These are phyloP conservation scores for Aspergillus oerlinghausenensis DNA, from an alignment of 2,329 filamentous ascomycete species.

Conservation along the genomic window DNA sequence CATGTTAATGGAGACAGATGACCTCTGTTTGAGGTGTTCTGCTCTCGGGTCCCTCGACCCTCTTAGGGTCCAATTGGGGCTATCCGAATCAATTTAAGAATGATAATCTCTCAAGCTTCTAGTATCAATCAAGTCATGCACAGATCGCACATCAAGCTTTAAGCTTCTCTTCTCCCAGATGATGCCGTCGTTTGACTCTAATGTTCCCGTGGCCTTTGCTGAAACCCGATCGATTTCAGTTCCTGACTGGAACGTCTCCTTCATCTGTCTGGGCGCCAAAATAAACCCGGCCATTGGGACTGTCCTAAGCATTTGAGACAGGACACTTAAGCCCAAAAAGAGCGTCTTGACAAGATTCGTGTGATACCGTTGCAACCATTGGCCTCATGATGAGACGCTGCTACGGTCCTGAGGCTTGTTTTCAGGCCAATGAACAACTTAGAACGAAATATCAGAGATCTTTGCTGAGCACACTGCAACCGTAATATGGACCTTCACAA, in stretches of 20 bases:
- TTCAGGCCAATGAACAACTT: not conserved
- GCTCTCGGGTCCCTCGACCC: not conserved
- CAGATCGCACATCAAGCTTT: not conserved
- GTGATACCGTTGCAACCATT: conserved; percentile 1
- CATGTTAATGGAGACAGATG: not conserved
- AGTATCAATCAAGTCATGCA: not conserved
- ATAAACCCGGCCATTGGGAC: not conserved
- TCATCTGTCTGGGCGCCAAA: not conserved
- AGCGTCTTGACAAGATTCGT: not conserved
- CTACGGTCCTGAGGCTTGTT: not conserved
- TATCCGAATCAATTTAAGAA: not conserved
- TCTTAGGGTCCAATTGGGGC: not conserved
- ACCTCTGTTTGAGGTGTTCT: too few relatives aligned
- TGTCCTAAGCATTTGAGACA: not conserved
- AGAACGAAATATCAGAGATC: not conserved
- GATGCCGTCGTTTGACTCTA: not conserved
- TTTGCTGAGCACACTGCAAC: not conserved
- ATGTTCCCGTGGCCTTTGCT: not conserved
- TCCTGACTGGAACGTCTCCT: not conserved
- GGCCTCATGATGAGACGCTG: not conserved
- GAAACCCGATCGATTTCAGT: not conserved
- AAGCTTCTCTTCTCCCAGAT: not conserved
- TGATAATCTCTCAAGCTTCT: not conserved
- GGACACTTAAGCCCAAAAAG: not conserved
- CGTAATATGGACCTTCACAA: not conserved